Evolutionary conservation across 768 basidiomycete species (phyloP).

Genomic region (Suillus lakei): DNA sequence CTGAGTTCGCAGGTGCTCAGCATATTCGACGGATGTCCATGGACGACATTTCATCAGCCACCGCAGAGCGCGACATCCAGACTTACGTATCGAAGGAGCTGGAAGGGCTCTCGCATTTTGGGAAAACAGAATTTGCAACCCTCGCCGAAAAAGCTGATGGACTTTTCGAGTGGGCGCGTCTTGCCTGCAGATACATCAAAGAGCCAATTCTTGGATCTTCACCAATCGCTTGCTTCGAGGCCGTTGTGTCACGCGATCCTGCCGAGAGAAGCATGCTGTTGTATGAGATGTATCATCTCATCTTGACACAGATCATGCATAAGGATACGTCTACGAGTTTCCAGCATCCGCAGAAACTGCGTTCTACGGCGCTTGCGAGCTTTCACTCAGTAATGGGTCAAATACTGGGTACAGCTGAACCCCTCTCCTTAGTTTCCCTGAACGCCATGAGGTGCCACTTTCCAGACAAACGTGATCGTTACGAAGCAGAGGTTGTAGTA

Average conservation of each 20-base stretch:
- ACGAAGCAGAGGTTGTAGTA: too few relatives aligned
- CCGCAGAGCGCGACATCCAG: background rate
- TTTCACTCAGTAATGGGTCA: too few relatives aligned
- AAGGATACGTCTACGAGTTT: too few relatives aligned
- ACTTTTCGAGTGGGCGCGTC: background rate
- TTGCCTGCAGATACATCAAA: background rate
- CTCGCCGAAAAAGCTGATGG: background rate
- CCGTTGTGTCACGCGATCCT: background rate
- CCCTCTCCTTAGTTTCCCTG: too few relatives aligned
- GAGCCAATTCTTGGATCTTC: too few relatives aligned
- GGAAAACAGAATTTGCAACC: background rate
- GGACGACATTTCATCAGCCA: background rate
- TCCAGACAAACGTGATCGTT: too few relatives aligned
- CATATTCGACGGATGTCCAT: background rate
- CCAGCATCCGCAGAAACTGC: too few relatives aligned
- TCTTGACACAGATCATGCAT: too few relatives aligned
- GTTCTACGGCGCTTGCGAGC: too few relatives aligned
- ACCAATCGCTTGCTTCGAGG: background rate
- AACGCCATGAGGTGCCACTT: too few relatives aligned
- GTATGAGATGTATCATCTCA: background rate
- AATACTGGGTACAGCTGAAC: too few relatives aligned
- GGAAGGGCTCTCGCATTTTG: background rate
- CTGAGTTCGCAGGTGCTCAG: too few relatives aligned
- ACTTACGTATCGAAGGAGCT: background rate
- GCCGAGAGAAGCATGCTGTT: background rate